phyloP scores from a whole-genome alignment of 495 filamentous ascomycete genomes.

The Penicillium argentinense region DNA sequence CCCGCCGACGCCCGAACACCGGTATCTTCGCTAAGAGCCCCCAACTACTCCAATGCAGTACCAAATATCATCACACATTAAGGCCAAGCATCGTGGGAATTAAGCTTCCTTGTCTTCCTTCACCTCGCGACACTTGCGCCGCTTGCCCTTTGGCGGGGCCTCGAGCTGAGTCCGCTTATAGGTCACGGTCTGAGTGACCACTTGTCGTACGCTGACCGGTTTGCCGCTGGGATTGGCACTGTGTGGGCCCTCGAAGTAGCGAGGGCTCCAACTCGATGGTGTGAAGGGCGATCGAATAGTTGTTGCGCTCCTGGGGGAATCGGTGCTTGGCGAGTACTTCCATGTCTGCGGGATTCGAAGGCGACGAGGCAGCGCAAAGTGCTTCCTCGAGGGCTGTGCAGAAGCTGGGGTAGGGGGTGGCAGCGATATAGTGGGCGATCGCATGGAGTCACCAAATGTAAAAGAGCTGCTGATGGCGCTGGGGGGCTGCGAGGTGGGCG shows the following conservation, averaged over 20 bases:
- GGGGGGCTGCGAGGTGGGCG: slow-evolving; percentile 40
- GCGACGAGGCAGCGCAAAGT: slow-evolving; percentile 23
- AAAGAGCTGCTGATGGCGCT: slow-evolving; percentile 40
- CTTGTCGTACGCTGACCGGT: slow-evolving; percentile 46
- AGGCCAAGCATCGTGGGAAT: too few relatives aligned
- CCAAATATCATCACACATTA: not conserved
- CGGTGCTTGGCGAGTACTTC: slow-evolving; percentile 1
- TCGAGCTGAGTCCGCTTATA: slow-evolving; percentile 44
- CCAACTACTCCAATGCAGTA: not conserved
- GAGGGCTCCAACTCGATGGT: slow-evolving; percentile 39
- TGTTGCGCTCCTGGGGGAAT: slow-evolving; percentile 31
- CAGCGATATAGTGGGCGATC: slow-evolving; percentile 33
- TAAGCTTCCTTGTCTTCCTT: slow-evolving; percentile 6
- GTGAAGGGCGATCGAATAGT: slow-evolving; percentile 39
- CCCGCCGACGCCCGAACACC: slow-evolving; percentile 1
- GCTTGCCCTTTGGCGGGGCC: slow-evolving; percentile 42
- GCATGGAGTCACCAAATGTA: slow-evolving; percentile 16
- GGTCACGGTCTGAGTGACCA: slow-evolving; percentile 51
- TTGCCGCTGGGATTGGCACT: slow-evolving; percentile 29
- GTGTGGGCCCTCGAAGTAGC: slow-evolving; percentile 36
- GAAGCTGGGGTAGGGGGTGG: slow-evolving; percentile 23
- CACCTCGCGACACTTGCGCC: slow-evolving; percentile 25
- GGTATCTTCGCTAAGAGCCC: not conserved
- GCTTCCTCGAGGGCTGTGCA: not conserved
- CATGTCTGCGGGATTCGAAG: slow-evolving; percentile 37